phyloP scores from a whole-genome alignment of 2,329 filamentous ascomycete genomes.

The Ophiocordyceps camponoti-saundersi region DNA sequence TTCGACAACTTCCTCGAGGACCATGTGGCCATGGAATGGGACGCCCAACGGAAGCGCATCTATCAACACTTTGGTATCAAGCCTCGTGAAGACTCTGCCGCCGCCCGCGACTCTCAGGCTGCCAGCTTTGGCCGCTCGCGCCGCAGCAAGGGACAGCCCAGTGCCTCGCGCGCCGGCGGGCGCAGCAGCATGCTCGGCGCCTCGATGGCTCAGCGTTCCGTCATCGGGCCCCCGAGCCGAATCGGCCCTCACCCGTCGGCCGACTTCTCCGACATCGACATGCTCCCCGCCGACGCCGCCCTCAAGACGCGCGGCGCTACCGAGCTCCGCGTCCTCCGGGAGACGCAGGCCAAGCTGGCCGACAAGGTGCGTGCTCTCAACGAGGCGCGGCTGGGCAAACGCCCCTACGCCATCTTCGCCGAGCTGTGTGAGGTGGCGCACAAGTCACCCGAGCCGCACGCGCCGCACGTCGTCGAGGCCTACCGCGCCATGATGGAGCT shows the following conservation, averaged over 20 bases:
- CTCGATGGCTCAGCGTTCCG: slow-evolving; percentile 62
- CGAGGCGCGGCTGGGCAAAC: slow-evolving; percentile 46
- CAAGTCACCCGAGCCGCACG: slow-evolving; percentile 51
- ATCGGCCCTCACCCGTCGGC: slow-evolving; percentile 44
- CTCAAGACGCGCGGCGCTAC: slow-evolving; percentile 27
- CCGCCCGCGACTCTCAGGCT: slow-evolving; percentile 30
- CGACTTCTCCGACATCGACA: slow-evolving; percentile 51
- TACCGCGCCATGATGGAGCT: slow-evolving; percentile 71
- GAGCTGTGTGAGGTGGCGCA: slow-evolving; percentile 61
- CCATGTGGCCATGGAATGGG: slow-evolving; percentile 90
- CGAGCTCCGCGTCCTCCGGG: slow-evolving; percentile 61
- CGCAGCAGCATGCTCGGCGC: slow-evolving; percentile 31
- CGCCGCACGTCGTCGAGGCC: slow-evolving; percentile 61
- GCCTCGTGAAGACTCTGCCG: slow-evolving; percentile 29
- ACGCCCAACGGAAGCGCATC: slow-evolving; percentile 78
- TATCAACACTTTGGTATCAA: slow-evolving; percentile 93
- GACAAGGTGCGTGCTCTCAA: slow-evolving; percentile 70
- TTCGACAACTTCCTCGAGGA: slow-evolving; percentile 92
- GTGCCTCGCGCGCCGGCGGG: slow-evolving; percentile 34
- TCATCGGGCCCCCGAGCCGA: slow-evolving; percentile 65
- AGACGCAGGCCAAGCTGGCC: slow-evolving; percentile 71
- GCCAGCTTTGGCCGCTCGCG: slow-evolving; percentile 45
- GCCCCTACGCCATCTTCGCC: slow-evolving; percentile 55
- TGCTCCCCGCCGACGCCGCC: slow-evolving; percentile 29
- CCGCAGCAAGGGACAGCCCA: slow-evolving; percentile 28